Evolutionary conservation across 2,329 filamentous ascomycete genomes (phyloP).

Genomic region (Chaetomium olivaceum): DNA sequence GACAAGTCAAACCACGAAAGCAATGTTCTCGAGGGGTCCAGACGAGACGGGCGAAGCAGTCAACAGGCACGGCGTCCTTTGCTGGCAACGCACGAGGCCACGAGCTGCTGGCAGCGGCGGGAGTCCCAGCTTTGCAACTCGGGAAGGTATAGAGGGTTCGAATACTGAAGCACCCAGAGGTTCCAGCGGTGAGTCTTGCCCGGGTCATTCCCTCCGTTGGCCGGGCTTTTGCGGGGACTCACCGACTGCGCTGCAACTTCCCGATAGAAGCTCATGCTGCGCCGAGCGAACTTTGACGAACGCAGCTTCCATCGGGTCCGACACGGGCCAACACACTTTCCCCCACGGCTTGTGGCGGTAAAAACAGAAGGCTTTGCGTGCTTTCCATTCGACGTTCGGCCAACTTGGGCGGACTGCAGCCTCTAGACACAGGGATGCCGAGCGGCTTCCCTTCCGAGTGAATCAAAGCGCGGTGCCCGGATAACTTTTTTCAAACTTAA

Average conservation of each 20-base stretch:
- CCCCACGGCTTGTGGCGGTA: neutral
- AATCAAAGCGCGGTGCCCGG: neutral
- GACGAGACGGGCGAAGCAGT: neutral
- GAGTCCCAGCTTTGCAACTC: neutral
- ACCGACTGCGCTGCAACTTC: slow-evolving; percentile 28
- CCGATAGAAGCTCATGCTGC: slow-evolving; percentile 8
- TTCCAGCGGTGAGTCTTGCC: neutral
- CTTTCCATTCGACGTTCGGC: slow-evolving; percentile 12
- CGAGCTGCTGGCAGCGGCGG: neutral
- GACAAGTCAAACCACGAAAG: neutral
- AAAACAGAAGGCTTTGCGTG: slow-evolving; percentile 2
- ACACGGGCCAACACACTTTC: neutral
- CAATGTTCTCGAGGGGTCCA: neutral
- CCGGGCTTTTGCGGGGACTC: slow-evolving; percentile 4
- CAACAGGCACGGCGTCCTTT: neutral
- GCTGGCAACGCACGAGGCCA: neutral
- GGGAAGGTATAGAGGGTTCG: neutral
- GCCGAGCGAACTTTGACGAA: neutral
- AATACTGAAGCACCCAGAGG: neutral
- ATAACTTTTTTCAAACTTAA: neutral
- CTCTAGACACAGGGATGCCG: neutral
- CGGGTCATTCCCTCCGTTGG: neutral
- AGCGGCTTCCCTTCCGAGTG: neutral
- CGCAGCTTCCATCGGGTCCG: slow-evolving; percentile 2
- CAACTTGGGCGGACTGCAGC: neutral